phyloP scores from a whole-genome alignment of 1,284 basidiomycete species.

The Rhizoctonia solani region DNA sequence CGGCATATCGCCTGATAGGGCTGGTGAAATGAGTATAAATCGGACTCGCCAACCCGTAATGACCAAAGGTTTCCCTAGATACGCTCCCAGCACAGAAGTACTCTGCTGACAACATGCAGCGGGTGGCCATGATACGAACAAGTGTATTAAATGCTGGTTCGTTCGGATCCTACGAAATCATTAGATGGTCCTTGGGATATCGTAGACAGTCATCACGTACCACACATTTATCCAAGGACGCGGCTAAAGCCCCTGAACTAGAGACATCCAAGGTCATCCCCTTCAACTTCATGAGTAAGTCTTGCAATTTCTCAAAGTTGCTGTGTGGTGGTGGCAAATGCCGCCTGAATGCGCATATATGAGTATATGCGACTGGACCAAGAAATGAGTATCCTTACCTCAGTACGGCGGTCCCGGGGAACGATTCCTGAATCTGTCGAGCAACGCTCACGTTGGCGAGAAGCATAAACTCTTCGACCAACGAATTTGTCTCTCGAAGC shows the following conservation, averaged over 20 bases:
- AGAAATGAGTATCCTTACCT: constrained; percentile 54
- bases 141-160: constrained; percentile 95
- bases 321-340: constrained; percentile 90
- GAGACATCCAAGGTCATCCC: constrained; percentile 89
- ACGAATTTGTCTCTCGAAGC: constrained; percentile 88
- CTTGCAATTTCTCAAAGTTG: constrained; percentile 96
- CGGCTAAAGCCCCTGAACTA: constrained; percentile 88
- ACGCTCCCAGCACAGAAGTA: constrained; percentile 98
- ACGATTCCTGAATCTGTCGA: constrained; percentile 88
- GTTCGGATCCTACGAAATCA: constrained; percentile 61
- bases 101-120: constrained; percentile 98
- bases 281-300: constrained; percentile 86
- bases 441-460: constrained; percentile 97
- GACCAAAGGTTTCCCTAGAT: constrained; percentile 88
- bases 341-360: constrained; percentile 58
- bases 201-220: constrained; percentile 53
- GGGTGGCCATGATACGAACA: constrained; percentile 98
- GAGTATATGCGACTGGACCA: neutral
- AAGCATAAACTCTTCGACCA: constrained; percentile 99
- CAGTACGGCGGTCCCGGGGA: constrained; percentile 94
- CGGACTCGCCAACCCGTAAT: constrained; percentile 93
- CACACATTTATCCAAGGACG: constrained; percentile 85
- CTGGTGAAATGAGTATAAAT: constrained; percentile 99
- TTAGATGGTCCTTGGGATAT: neutral
- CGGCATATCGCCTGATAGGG: constrained; percentile 91